phyloP scores from a whole-genome alignment of 306 rosid genomes.

The Rosa persica region DNA sequence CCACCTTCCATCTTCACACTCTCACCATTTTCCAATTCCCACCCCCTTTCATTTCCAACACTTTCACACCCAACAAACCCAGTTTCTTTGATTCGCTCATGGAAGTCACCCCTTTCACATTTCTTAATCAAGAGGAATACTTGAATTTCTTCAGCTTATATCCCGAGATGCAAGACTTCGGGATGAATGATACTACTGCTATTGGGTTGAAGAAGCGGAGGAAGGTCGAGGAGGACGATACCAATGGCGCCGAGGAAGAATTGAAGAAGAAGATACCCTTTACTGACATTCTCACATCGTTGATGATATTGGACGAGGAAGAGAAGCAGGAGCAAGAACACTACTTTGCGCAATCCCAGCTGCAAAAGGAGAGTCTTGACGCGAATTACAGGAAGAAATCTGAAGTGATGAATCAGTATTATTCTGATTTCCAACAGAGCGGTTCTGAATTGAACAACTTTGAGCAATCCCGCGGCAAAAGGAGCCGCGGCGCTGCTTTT shows the following conservation, averaged over 20 bases:
- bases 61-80: conserved; percentile 24
- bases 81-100: conserved; percentile 10
- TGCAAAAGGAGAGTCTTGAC: conserved; percentile 20
- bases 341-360: conserved; percentile 23
- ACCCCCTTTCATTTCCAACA: conserved; percentile 19
- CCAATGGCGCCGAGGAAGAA: not conserved
- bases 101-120: conserved; percentile 50
- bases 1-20: not conserved
- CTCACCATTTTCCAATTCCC: conserved; percentile 32
- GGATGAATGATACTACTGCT: conserved; percentile 1
- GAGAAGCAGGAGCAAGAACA: conserved; percentile 35
- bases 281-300: conserved; percentile 41
- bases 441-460: conserved; percentile 28
- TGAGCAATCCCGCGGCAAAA: conserved; percentile 30
- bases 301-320: conserved; percentile 52
- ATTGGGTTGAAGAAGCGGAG: conserved; percentile 27
- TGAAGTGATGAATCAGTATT: conserved; percentile 35
- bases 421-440: conserved; percentile 17
- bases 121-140: conserved; percentile 49
- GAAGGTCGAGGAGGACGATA: conserved; percentile 19
- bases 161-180: conserved; percentile 44
- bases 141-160: conserved; percentile 31
- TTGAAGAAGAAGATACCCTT: conserved; percentile 16
- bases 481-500: conserved; percentile 31
- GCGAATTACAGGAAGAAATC: conserved; percentile 28